Percentiles rank a stretch among this genome's conserved stretches.
These are phyloP conservation scores for Mollisia scopiformis DNA, from an alignment of 2,329 filamentous ascomycete genomes.

Conservation along the genomic window DNA sequence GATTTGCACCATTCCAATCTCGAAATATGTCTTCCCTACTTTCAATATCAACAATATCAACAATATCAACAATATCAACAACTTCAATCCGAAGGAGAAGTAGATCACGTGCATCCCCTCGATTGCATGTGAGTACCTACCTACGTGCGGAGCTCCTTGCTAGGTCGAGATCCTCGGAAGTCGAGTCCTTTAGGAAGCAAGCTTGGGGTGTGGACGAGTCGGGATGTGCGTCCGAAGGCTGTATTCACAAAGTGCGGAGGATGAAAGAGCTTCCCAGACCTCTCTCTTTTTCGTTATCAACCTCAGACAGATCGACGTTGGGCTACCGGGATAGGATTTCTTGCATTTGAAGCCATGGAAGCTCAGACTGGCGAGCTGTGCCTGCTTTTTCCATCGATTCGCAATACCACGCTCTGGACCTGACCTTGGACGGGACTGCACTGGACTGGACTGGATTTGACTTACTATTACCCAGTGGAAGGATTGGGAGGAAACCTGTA, in stretches of 20 bases:
- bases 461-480: too few relatives aligned
- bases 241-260: slow-evolving; percentile 18
- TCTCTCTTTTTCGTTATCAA: slow-evolving; percentile 1
- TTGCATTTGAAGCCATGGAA: not conserved
- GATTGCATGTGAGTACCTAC: not conserved
- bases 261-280: slow-evolving; percentile 8
- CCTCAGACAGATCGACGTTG: not conserved
- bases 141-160: not conserved
- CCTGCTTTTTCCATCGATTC: not conserved
- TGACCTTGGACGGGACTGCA: too few relatives aligned
- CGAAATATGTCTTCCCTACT: not conserved
- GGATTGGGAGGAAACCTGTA: slow-evolving; percentile 4
- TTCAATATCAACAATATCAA: not conserved
- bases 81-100: not conserved
- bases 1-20: not conserved
- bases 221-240: slow-evolving; percentile 23
- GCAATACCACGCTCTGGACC: not conserved
- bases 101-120: not conserved
- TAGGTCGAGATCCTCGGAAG: slow-evolving; percentile 6
- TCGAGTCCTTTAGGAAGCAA: slow-evolving; percentile 19
- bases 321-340: not conserved
- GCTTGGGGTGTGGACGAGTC: slow-evolving; percentile 19
- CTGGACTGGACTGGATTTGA: too few relatives aligned
- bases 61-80: not conserved
- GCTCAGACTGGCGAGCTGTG: not conserved